These are phyloP conservation scores for Blechomonas ayalai DNA, from an alignment of 208 protist species.

Conservation along the genomic window DNA sequence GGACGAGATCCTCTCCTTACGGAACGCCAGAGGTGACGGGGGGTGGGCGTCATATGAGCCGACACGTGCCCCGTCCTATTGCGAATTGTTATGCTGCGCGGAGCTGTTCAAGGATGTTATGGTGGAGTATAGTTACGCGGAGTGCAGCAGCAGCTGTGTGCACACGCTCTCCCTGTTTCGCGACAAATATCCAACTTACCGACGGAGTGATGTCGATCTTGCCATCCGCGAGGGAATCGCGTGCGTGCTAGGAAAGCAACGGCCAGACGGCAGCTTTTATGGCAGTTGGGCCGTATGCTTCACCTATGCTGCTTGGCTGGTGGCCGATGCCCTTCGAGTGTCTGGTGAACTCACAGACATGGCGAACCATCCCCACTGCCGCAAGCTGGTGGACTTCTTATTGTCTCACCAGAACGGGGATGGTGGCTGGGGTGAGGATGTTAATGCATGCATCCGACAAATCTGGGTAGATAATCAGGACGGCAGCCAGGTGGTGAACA, in stretches of 20 bases:
- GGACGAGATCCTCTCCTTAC: conserved; percentile 93
- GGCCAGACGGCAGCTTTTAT: conserved; percentile 90
- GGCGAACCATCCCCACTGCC: conserved; percentile 64
- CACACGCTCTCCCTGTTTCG: conserved; percentile 90
- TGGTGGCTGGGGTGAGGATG: conserved; percentile 96
- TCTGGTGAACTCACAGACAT: conserved; percentile 75
- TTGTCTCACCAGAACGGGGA: conserved; percentile 90
- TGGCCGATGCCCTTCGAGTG: conserved; percentile 82
- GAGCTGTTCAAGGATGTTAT: conserved; percentile 97
- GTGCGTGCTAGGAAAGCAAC: conserved; percentile 87
- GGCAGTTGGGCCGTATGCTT: conserved; percentile 97
- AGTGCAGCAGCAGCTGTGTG: conserved; percentile 94
- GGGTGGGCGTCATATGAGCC: conserved; percentile 96
- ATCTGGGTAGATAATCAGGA: conserved; percentile 80
- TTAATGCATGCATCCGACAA: conserved; percentile 84
- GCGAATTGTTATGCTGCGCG: conserved; percentile 93
- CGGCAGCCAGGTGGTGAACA: conserved; percentile 94
- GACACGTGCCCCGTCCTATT: conserved; percentile 76
- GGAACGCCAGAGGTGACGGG: conserved; percentile 87
- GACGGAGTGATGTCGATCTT: conserved; percentile 74
- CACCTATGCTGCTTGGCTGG: conserved; percentile 97
- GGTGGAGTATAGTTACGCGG: conserved; percentile 96
- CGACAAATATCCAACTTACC: conserved; percentile 86
- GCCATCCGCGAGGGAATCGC: conserved; percentile 85
- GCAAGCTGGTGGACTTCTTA: conserved; percentile 85